Percentiles rank a stretch among this genome's conserved stretches.
Evolutionary conservation across 2,329 filamentous ascomycete species (phyloP).

Genomic region (Cercospora nicotianae): DNA sequence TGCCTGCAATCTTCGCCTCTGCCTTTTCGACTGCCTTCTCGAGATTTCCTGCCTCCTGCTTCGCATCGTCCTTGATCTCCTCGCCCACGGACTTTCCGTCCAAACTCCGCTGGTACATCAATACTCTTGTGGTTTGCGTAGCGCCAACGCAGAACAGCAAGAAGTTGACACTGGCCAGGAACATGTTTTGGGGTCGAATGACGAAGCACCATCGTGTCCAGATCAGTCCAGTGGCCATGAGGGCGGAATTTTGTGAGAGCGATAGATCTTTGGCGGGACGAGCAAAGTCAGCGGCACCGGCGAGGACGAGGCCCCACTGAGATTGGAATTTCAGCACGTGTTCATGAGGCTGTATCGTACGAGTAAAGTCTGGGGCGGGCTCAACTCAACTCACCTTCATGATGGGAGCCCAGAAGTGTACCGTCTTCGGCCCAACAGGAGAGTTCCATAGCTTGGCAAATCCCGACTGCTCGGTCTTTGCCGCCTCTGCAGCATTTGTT

Average conservation of each 20-base stretch:
- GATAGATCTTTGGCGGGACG: constrained; percentile 92
- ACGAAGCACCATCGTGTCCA: constrained; percentile 99
- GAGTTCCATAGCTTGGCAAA: constrained; percentile 69
- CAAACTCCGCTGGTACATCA: constrained; percentile 61
- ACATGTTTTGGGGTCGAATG: constrained; percentile 89
- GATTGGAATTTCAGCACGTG: constrained; percentile 1
- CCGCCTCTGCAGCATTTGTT: constrained; percentile 48
- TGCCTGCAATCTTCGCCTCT: constrained; percentile 36
- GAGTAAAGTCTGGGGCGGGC: background rate
- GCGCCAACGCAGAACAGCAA: constrained; percentile 88
- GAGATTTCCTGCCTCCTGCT: constrained; percentile 35
- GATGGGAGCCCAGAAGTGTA: constrained; percentile 98
- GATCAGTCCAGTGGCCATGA: constrained; percentile 89
- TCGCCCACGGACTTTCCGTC: constrained; percentile 56
- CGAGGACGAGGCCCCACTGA: constrained; percentile 88
- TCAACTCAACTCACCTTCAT: constrained; percentile 66
- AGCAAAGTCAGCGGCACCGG: constrained; percentile 86
- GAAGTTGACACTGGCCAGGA: constrained; percentile 96
- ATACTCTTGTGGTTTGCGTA: constrained; percentile 77
- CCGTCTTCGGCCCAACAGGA: constrained; percentile 64
- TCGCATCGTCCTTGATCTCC: constrained; percentile 40
- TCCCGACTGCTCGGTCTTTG: constrained; percentile 38
- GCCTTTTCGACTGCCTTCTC: constrained; percentile 43
- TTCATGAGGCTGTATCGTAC: background rate
- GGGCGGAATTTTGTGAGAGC: constrained; percentile 83